phyloP scores from a whole-genome alignment of 2,329 filamentous ascomycete genomes.

The Furcasterigmium sp. region DNA sequence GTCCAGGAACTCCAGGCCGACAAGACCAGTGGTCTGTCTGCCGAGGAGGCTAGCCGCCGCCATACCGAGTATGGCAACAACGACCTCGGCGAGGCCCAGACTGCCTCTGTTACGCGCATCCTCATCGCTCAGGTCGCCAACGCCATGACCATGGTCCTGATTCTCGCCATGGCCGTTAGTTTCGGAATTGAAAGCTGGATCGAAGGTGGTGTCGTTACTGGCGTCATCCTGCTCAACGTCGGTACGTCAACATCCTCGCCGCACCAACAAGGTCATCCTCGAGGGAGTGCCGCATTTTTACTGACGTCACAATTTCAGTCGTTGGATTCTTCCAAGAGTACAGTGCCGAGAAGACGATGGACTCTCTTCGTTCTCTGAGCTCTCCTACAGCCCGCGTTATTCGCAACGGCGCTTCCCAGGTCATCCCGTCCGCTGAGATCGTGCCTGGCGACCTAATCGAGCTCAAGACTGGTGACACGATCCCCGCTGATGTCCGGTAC shows the following conservation, averaged over 20 bases:
- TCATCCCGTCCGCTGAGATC: constrained; percentile 46
- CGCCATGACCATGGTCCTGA: constrained; percentile 52
- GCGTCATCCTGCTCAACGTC: constrained; percentile 48
- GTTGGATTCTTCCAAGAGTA: constrained; percentile 51
- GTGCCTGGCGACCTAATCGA: constrained; percentile 55
- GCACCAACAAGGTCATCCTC: too few species aligned
- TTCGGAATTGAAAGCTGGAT: constrained; percentile 47
- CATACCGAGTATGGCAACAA: constrained; percentile 52
- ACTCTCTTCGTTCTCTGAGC: constrained; percentile 41
- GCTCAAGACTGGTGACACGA: constrained; percentile 39
- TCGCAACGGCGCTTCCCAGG: constrained; percentile 39
- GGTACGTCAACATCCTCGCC: too few species aligned
- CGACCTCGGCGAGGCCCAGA: constrained; percentile 39
- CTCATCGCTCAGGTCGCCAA: constrained; percentile 52
- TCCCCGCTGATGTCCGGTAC: constrained; percentile 32
- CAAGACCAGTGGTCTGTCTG: constrained; percentile 42
- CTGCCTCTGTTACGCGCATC: constrained; percentile 52
- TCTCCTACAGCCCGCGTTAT: constrained; percentile 44
- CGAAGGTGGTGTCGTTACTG: constrained; percentile 47
- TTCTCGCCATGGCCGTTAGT: constrained; percentile 43
- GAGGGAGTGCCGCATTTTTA: too few species aligned
- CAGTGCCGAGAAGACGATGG: constrained; percentile 47
- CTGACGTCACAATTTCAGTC: too few species aligned
- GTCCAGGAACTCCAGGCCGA: constrained; percentile 47
- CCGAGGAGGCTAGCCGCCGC: constrained; percentile 43